These are phyloP conservation scores for Fusarium sp. DNA, from an alignment of 2,329 filamentous ascomycete species.

Conservation along the genomic window DNA sequence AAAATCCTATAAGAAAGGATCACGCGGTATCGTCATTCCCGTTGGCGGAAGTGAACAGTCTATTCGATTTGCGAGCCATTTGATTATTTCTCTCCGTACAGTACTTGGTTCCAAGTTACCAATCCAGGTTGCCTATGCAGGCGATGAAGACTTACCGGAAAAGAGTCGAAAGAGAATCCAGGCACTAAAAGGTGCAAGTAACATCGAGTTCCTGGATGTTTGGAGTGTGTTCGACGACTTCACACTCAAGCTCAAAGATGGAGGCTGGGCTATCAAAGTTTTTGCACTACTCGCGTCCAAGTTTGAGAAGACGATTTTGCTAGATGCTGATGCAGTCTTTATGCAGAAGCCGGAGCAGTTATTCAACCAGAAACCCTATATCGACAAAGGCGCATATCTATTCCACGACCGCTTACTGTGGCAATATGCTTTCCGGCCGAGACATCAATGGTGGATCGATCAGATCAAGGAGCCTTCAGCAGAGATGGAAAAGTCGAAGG, in stretches of 20 bases:
- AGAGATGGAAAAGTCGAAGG: slow-evolving; percentile 51
- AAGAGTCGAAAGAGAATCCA: slow-evolving; percentile 42
- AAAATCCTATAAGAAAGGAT: slow-evolving; percentile 17
- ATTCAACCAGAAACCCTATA: slow-evolving; percentile 49
- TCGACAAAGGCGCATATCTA: slow-evolving; percentile 53
- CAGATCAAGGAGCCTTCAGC: slow-evolving; percentile 53
- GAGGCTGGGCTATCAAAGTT: slow-evolving; percentile 57
- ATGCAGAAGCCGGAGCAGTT: slow-evolving; percentile 54
- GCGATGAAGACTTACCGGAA: slow-evolving; percentile 51
- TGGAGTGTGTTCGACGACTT: slow-evolving; percentile 51
- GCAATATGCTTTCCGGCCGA: slow-evolving; percentile 50
- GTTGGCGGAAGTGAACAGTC: slow-evolving; percentile 44
- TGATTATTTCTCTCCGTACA: slow-evolving; percentile 50
- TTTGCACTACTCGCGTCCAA: slow-evolving; percentile 55
- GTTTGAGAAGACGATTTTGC: slow-evolving; percentile 55
- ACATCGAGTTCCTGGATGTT: slow-evolving; percentile 52
- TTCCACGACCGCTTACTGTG: slow-evolving; percentile 58
- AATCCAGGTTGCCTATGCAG: slow-evolving; percentile 55
- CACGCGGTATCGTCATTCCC: slow-evolving; percentile 53
- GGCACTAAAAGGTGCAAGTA: slow-evolving; percentile 13
- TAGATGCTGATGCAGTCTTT: slow-evolving; percentile 58
- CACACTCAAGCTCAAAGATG: slow-evolving; percentile 47
- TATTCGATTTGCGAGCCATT: slow-evolving; percentile 52
- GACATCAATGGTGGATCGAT: slow-evolving; percentile 54
- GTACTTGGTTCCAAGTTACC: slow-evolving; percentile 50